Evolutionary conservation across 1,139 yeast genomes (phyloP).

Genomic region (Pneumocystis murina): DNA sequence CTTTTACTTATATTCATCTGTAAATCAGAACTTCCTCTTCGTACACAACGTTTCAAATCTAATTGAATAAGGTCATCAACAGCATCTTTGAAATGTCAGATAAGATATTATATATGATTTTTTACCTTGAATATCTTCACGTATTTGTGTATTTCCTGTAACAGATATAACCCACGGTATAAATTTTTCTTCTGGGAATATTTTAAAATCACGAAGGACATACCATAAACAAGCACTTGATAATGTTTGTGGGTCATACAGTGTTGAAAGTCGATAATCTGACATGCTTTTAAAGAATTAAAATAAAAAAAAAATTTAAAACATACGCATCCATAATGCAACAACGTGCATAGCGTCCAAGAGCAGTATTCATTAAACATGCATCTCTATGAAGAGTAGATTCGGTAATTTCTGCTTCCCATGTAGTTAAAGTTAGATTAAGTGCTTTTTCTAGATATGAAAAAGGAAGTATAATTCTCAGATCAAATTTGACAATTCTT

Average conservation of each 20-base stretch:
- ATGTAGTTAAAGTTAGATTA: not conserved
- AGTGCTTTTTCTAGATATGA: conserved; percentile 5
- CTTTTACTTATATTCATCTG: not conserved
- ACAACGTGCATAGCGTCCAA: not conserved
- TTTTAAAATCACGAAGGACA: not conserved
- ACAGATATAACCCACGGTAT: not conserved
- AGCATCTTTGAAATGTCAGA: not conserved
- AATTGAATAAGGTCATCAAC: not conserved
- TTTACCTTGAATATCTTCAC: not conserved
- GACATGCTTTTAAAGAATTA: not conserved
- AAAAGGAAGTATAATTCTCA: conserved; percentile 7
- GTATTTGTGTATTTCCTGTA: not conserved
- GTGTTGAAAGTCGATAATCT: not conserved
- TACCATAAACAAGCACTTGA: not conserved
- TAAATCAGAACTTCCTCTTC: not conserved
- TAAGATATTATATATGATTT: not conserved
- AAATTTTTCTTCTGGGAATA: not conserved
- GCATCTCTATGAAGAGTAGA: not conserved
- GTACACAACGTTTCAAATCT: not conserved
- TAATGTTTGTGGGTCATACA: not conserved
- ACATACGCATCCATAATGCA: conserved; percentile 1
- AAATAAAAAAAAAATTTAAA: not conserved
- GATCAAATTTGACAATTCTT: conserved; percentile 11
- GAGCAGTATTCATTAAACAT: not conserved
- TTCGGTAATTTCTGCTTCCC: not conserved